Evolutionary conservation across 108 stramenopile species (phyloP), one percentile per base, ranked within the genome.

Genomic region (Epithemia pelagica): DNA sequence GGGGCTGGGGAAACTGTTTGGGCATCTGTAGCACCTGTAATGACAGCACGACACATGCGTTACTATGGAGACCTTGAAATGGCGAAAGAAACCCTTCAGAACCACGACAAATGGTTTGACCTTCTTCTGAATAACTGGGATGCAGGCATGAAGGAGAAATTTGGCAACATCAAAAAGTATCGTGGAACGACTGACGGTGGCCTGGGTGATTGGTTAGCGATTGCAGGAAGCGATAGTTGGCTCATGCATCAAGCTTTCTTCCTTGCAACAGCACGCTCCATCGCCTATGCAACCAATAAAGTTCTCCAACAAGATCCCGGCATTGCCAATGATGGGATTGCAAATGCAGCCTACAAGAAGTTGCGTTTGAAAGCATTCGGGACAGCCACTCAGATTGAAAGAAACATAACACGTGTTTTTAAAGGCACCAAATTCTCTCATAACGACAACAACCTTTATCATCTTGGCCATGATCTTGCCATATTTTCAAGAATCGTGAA

Each of bases 131-230:
- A 15, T 5, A 10, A 46, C 37, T 46, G 37, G 37, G 37, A 46
- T 5, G 37, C 5, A 15, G 37, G 37, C 5, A 46, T 46, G 37
- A 15, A 46, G 15, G 10, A 15, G 15, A 46, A 10, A 15, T 46
- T 10, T 46, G 37, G 37, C 37, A n/a, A n/a, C n/a, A n/a, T n/a
- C n/a, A 46, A 46, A 15, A 15, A 46, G 37, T 5, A 5, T 10
- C 10, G 15, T 15, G 3, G 3, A 21, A 23, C 3, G 21, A 58
- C 55, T 33, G 56, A 63, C 0, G 64, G 66, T 54, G 80, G 80
- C 28, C 74, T 81, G 24, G 80, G 80, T 29, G 80, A 81, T 28
- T 81, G 80, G 80, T 59, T 77, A 32, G 76, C 80, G 2, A 15
- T 30, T 7, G 56, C 22, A 26, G 56, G 5, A 7, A 57, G 25